Evolutionary conservation across 2,329 filamentous ascomycete species (phyloP).

Genomic region (Cercospora zeina): DNA sequence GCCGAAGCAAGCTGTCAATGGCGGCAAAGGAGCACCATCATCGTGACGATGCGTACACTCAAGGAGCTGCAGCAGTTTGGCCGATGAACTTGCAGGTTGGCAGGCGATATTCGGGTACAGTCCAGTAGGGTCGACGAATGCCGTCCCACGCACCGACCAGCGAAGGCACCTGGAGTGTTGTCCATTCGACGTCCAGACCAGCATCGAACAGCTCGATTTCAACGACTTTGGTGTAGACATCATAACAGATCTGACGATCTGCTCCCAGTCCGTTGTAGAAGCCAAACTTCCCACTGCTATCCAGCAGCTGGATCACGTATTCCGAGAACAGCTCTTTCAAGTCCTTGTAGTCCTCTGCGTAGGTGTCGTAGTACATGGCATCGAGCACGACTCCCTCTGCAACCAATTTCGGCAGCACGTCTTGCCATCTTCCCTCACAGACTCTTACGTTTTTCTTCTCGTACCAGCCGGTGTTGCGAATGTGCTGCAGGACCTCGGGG

Average conservation of each 20-base stretch:
- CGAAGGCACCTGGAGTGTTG: slow-evolving; percentile 71
- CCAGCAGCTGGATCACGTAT: slow-evolving; percentile 75
- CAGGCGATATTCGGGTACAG: slow-evolving; percentile 72
- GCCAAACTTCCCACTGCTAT: slow-evolving; percentile 58
- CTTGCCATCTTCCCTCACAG: slow-evolving; percentile 54
- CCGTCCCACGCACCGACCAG: slow-evolving; percentile 45
- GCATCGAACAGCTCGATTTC: slow-evolving; percentile 90
- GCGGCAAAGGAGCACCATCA: slow-evolving; percentile 13
- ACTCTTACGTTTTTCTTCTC: slow-evolving; percentile 52
- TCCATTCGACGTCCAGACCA: slow-evolving; percentile 86
- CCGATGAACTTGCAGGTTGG: slow-evolving; percentile 74
- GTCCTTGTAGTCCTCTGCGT: slow-evolving; percentile 88
- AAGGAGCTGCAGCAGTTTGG: slow-evolving; percentile 43
- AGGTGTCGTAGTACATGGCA: slow-evolving; percentile 90
- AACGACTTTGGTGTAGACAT: slow-evolving; percentile 86
- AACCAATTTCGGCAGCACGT: slow-evolving; percentile 49
- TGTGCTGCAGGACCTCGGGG: slow-evolving; percentile 49
- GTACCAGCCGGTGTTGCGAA: slow-evolving; percentile 51
- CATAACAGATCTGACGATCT: slow-evolving; percentile 88
- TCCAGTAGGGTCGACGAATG: slow-evolving; percentile 57
- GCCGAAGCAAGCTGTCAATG: slow-evolving; percentile 32
- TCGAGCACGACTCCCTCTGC: slow-evolving; percentile 49
- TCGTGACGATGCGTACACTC: slow-evolving; percentile 1
- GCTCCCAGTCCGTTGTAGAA: slow-evolving; percentile 80
- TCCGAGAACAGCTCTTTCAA: slow-evolving; percentile 86